Evolutionary conservation across 257 asterid genomes (phyloP).

Genomic region (Solanum sejunctum): DNA sequence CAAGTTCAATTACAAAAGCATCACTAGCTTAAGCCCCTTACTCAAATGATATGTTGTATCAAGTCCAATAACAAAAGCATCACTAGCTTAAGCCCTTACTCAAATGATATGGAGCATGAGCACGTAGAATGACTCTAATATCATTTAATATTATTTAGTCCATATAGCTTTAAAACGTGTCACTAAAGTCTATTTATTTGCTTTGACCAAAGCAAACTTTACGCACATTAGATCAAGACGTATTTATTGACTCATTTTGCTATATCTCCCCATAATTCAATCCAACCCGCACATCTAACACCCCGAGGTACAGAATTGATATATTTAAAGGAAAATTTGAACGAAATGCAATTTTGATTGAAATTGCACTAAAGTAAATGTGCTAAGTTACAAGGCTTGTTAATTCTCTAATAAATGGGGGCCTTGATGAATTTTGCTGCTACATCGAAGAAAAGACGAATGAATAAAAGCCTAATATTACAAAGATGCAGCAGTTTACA

Average conservation of each 20-base stretch:
- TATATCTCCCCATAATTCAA: not conserved
- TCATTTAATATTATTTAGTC: not conserved
- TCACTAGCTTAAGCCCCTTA: too few relatives aligned
- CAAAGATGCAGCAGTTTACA: conserved; percentile 22
- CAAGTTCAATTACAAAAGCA: not conserved
- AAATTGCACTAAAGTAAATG: not conserved
- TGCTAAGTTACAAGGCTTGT: conserved; percentile 13
- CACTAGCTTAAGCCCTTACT: too few relatives aligned
- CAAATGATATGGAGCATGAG: not conserved
- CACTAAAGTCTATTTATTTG: not conserved
- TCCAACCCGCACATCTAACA: not conserved
- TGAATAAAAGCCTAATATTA: conserved; percentile 27
- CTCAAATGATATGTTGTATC: not conserved
- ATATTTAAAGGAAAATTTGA: not conserved
- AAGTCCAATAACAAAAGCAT: not conserved
- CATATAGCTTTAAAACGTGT: not conserved
- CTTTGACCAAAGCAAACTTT: not conserved
- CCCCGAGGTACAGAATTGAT: not conserved
- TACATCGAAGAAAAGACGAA: conserved; percentile 18
- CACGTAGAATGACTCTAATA: not conserved
- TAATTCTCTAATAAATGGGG: conserved; percentile 25
- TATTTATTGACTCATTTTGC: not conserved
- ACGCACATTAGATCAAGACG: not conserved
- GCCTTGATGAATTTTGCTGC: conserved; percentile 25
- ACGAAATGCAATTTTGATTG: not conserved